phyloP scores from a whole-genome alignment of 805 yeast genomes.

The Brettanomyces nanus region DNA sequence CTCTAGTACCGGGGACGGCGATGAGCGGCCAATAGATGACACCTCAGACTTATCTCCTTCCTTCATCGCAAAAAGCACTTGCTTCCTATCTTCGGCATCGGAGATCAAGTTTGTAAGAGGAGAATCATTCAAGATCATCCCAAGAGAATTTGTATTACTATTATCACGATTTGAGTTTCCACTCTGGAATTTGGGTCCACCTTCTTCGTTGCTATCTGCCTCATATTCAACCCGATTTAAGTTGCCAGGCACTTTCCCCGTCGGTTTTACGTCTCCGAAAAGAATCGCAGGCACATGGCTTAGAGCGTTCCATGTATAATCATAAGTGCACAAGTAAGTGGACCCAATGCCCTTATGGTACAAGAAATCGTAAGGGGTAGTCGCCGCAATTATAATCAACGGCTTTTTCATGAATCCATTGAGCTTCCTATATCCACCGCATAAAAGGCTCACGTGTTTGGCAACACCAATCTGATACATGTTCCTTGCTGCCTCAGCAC shows the following conservation, averaged over 20 bases:
- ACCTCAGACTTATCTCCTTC: neutral
- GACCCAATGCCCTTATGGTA: slow-evolving; percentile 47
- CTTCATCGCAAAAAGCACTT: neutral
- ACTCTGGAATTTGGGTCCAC: slow-evolving; percentile 6
- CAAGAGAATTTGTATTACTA: neutral
- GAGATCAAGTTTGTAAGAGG: neutral
- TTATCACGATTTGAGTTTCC: neutral
- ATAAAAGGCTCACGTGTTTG: slow-evolving; percentile 46
- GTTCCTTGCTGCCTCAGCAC: slow-evolving; percentile 52
- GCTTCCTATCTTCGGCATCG: neutral
- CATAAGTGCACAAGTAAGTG: slow-evolving; percentile 52
- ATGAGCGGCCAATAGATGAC: neutral
- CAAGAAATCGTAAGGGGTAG: slow-evolving; percentile 55
- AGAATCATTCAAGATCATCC: slow-evolving; percentile 1
- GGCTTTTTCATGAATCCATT: slow-evolving; percentile 38
- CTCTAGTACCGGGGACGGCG: neutral
- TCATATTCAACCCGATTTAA: no score
- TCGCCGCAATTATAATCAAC: slow-evolving; percentile 49
- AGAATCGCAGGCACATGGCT: slow-evolving; percentile 40
- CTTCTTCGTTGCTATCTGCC: slow-evolving; percentile 1
- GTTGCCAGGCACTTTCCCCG: slow-evolving; percentile 47
- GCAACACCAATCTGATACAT: slow-evolving; percentile 56
- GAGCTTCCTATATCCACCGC: slow-evolving; percentile 33
- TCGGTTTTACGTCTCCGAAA: slow-evolving; percentile 45
- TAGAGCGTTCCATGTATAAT: slow-evolving; percentile 46